These are phyloP conservation scores for Suzukiozyma palmioleophila DNA, from an alignment of 1,139 yeast genomes.

Conservation along the genomic window DNA sequence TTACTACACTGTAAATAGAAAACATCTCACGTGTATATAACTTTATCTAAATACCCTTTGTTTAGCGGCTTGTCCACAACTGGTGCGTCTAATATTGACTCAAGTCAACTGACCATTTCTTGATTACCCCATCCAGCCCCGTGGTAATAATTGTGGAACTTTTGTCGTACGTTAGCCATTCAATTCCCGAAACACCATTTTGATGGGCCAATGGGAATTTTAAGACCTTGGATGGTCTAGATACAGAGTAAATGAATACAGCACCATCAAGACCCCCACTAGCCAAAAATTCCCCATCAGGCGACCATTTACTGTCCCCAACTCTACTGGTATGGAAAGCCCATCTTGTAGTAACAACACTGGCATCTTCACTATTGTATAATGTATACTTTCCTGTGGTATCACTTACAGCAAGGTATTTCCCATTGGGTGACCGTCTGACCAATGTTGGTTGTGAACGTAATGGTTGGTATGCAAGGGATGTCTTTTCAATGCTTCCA, in stretches of 20 bases:
- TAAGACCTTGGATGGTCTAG: conserved; percentile 70
- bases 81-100: conserved; percentile 11
- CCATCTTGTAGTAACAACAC: conserved; percentile 85
- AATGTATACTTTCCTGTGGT: conserved; percentile 76
- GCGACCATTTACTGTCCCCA: conserved; percentile 73
- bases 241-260: conserved; percentile 73
- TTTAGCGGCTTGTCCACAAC: no score
- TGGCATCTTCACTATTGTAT: conserved; percentile 51
- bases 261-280: conserved; percentile 85
- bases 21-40: no score
- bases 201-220: conserved; percentile 81
- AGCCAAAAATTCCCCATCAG: conserved; percentile 65
- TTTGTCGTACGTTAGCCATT: conserved; percentile 51
- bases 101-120: conserved; percentile 59
- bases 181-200: conserved; percentile 74
- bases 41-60: no score
- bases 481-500: conserved; percentile 12
- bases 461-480: conserved; percentile 37
- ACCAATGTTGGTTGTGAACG: conserved; percentile 61
- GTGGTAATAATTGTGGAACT: conserved; percentile 51
- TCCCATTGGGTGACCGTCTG: conserved; percentile 67
- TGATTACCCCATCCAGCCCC: conserved; percentile 81
- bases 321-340: conserved; percentile 87
- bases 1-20: no score
- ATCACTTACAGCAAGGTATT: conserved; percentile 80